These are phyloP conservation scores for Mediolabrus comicus DNA, from an alignment of 108 stramenopile species.

Conservation along the genomic window DNA sequence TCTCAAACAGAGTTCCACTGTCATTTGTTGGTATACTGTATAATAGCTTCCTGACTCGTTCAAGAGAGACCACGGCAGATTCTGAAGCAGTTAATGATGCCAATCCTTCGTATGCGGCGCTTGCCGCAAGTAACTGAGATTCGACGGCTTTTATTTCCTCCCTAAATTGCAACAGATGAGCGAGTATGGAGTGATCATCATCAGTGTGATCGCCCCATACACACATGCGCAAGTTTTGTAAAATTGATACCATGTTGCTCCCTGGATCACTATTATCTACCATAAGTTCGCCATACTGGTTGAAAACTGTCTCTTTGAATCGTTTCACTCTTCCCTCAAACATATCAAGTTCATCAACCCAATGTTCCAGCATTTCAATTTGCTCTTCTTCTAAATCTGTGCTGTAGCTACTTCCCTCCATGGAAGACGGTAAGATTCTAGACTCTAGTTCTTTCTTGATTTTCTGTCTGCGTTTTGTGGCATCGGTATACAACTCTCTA, in stretches of 20 bases:
- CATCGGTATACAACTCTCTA: conserved; percentile 37
- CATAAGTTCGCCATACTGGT: conserved; percentile 25
- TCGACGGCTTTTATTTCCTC: conserved; percentile 55
- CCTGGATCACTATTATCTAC: not conserved
- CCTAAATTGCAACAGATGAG: conserved; percentile 51
- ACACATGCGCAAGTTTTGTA: conserved; percentile 10
- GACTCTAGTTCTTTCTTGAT: conserved; percentile 52
- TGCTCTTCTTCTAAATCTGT: conserved; percentile 43
- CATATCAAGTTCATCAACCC: conserved; percentile 70
- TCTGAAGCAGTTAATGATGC: conserved; percentile 51
- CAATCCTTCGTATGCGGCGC: conserved; percentile 52
- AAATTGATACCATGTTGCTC: conserved; percentile 1
- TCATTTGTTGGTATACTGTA: conserved; percentile 42
- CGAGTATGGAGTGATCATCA: conserved; percentile 47
- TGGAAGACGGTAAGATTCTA: conserved; percentile 49
- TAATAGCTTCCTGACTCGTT: conserved; percentile 58
- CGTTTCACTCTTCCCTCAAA: conserved; percentile 56
- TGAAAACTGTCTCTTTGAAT: conserved; percentile 36
- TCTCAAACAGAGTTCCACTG: conserved; percentile 30
- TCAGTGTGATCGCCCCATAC: conserved; percentile 14
- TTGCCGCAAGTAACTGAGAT: conserved; percentile 52
- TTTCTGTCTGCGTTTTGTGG: conserved; percentile 34
- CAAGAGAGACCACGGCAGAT: conserved; percentile 64
- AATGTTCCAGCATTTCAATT: conserved; percentile 62
- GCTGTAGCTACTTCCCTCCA: conserved; percentile 8